Evolutionary conservation across 352 stramenopile species (phyloP), one percentile per base, ranked within the genome.

Genomic region (Globisporangium okanoganense): DNA sequence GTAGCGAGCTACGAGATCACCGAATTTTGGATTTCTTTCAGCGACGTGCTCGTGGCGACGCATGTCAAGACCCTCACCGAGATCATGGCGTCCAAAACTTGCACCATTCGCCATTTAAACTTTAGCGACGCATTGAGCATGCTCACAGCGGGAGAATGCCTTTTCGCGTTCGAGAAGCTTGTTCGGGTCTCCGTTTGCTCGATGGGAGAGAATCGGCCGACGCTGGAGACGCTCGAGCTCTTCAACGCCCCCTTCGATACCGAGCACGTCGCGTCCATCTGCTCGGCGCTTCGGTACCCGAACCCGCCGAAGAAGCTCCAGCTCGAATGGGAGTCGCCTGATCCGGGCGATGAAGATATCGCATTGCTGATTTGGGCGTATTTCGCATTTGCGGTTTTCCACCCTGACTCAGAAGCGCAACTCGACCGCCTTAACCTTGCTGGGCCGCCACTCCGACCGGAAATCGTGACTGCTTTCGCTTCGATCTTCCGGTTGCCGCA

Each of bases 331-430:
- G 16, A 1, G 16, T 20, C 14, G n/a, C 13, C 20, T n/a, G 33
- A 3, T 43, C 5, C 18, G 13, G 16, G 10, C 5, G 25, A 24
- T 1, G 56, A 70, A 7, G 40, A 35, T n/a, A 71, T 66, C 43
- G 48, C 60, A 18, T 47, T 35, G 2, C 18, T 72, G 36, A 20
- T 76, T 13, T 79, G 71, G 71, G 64, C 59, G 14, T 85, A 73
- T 72, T 72, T 85, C 49, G 75, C 69, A n/a, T 59, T 75, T 38
- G 73, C 61, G 18, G 61, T 76, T 0, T 79, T 85, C 56, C 75
- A 85, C 31, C 63, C 58, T 0, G 72, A 81, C 50, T 75, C 72
- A 5, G 48, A 56, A 4, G 70, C 56, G 2, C 54, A 55, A n/a
- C 62, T 84, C 8, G 40, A 62, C 14, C 61, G 74, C n/a, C 62